These are phyloP conservation scores for Musa beccarii DNA, from an alignment of 176 grass and related monocot species.

Conservation along the genomic window DNA sequence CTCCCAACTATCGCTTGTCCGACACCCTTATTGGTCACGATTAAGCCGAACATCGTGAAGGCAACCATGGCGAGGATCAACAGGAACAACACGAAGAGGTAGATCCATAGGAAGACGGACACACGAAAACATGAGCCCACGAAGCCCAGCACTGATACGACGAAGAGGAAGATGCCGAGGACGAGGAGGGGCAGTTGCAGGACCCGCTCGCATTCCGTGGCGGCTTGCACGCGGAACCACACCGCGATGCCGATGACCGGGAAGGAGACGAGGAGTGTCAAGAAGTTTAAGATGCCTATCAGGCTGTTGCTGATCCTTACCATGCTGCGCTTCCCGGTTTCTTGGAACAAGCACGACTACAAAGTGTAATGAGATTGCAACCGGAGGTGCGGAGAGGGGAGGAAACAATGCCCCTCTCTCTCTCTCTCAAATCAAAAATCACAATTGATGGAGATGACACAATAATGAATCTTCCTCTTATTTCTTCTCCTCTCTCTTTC, in stretches of 20 bases:
- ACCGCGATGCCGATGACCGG: not conserved
- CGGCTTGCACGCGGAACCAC: not conserved
- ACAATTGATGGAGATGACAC: too few relatives aligned
- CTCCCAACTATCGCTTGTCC: not conserved
- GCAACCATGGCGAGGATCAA: not conserved
- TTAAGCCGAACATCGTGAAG: not conserved
- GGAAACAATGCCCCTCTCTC: too few relatives aligned
- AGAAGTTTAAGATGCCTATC: not conserved
- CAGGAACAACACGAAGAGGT: not conserved
- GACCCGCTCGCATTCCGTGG: not conserved
- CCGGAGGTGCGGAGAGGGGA: too few relatives aligned
- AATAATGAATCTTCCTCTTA: too few relatives aligned
- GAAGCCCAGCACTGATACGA: not conserved
- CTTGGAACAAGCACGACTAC: not conserved
- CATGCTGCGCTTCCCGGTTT: not conserved
- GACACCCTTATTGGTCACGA: not conserved
- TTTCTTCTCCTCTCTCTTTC: too few relatives aligned
- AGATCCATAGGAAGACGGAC: not conserved
- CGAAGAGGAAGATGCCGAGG: not conserved
- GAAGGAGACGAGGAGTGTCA: not conserved
- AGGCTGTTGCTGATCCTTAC: not conserved
- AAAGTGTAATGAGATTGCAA: too few relatives aligned
- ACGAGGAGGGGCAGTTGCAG: not conserved
- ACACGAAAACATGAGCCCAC: not conserved
- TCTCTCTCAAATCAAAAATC: too few relatives aligned